Evolutionary conservation across 805 yeast genomes (phyloP), one percentile per base, ranked within the genome.

Genomic region (Schwanniomyces occidentalis): DNA sequence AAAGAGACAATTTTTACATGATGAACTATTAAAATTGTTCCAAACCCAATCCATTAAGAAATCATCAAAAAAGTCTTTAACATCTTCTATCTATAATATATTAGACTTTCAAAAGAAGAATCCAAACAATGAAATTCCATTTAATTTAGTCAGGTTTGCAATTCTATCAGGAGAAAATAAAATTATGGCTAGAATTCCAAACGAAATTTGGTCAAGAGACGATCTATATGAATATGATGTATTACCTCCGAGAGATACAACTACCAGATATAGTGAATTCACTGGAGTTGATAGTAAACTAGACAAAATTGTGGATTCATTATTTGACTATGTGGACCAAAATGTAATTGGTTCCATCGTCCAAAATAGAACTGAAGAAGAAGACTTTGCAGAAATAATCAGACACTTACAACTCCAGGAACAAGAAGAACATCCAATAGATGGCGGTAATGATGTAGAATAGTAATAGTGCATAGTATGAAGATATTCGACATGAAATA

Each of bases 191-290:
- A 74, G 76, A 44, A 66, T 84, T 16, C 95, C 95, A 1, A 49
- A 68, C 16, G 46, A 58, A 2, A 68, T 82, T 16, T 85, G 88
- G 85, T 71, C 73, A 2, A 53, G 73, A 16, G 69, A 80, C 35
- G 82, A 82, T 36, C 69, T 80, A 10, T 78, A 65, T 49, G 95
- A 85, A 45, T 85, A 74, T 51, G 95, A 85, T 55, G 73, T 82
- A 2, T 54, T 85, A 15, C 90, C 95, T 2, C 93, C 95, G 1
- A 46, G 47, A 26, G 61, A 58, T 33, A 37, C 40, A 1, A 34
- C 48, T 3, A 48, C 48, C 13, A 57, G 60, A 6, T 77, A 80
- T 43, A 52, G 63, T 14, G 72, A 63, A 2, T 52, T 55, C n/a
- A 40, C 54, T 2, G 71, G 69, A 0, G 38, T 57, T 1, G 30